Evolutionary conservation across 2,329 filamentous ascomycete genomes (phyloP), one percentile per base, ranked within the genome.

Genomic region (Microcyclosporella mali): DNA sequence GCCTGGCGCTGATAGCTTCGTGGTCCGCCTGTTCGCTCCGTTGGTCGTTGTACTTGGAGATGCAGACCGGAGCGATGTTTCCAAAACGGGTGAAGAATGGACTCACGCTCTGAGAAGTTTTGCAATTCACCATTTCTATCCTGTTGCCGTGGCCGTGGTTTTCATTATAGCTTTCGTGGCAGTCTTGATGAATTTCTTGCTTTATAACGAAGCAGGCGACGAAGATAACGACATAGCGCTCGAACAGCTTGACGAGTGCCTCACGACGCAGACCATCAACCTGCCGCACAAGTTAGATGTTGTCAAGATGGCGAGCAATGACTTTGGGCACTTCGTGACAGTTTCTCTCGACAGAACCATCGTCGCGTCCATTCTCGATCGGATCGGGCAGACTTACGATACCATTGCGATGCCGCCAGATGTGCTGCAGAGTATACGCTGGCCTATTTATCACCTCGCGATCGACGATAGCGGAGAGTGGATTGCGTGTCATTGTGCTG

Each of bases 1-100:
- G 51, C 85, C 85, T 6, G 70, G 74, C 41, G 77, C 80, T 1
- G 75, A 85, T 56, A 84, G 79, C 61, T 86, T 88, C 59, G 70
- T 86, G 14, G 84, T 85, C 16, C 75, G 77, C 33, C 82, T 89
- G 1, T 86, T 84, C 57, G 81, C 88, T 31, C 85, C 85, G 1
- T 66, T 88, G 3, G 74, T 88, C 2, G 82, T 89, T 48, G 82
- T 89, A 3, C 65, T 83, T 8, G 79, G 81, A 47, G 79, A 78
- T 8, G 79, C 85, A 2, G 75, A 85, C 57, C 77, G 85, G 14
- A 79, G 74, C 46, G 76, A 77, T 11, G 51, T 49, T 11, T 43
- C 50, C 4, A 16, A 31, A 9, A 40, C 61, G 59, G 30, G 71
- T 73, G 69, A 71, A 1, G 69, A 70, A 6, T 70, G 82, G 42